Conservation (phyloP, 1,284 basidiomycete genomes). For the Pholiota adiposa region DNA sequence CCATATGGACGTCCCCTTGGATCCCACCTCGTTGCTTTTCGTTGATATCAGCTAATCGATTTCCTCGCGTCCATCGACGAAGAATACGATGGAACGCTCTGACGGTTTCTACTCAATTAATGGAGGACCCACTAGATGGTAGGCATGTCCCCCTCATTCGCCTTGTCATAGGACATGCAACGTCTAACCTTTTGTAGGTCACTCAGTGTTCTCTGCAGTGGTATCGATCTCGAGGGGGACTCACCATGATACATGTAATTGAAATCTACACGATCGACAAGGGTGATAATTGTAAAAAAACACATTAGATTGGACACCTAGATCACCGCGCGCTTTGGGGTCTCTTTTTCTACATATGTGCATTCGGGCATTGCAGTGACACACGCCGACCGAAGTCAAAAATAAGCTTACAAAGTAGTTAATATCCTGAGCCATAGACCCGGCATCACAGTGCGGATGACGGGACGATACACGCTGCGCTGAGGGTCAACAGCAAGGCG, state of each 20-base stretch:
- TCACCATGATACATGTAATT: too few species aligned
- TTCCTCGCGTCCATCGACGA: slow-evolving; percentile 56
- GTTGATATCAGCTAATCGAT: slow-evolving; percentile 49
- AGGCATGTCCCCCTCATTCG: not conserved
- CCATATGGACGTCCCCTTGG: slow-evolving; percentile 10
- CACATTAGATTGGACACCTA: not conserved
- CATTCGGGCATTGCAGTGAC: not conserved
- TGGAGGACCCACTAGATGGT: not conserved
- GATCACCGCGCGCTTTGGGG: slow-evolving; percentile 3
- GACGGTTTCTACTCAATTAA: slow-evolving; percentile 2
- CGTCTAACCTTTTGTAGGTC: not conserved
- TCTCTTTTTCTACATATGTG: slow-evolving; percentile 3
- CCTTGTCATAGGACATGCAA: not conserved
- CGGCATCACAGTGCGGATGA: too few species aligned
- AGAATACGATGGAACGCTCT: slow-evolving; percentile 39
- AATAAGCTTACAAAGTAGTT: not conserved
- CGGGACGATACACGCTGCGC: too few species aligned
- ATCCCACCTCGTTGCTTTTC: slow-evolving; percentile 7
- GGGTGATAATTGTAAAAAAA: not conserved
- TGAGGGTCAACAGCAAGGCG: too few species aligned
- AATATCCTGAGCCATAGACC: not conserved
- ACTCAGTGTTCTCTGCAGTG: not conserved
- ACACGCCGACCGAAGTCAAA: not conserved
- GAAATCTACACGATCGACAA: not conserved
- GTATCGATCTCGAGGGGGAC: not conserved